Conservation (phyloP, 805 yeast genomes). For the Teunomyces kruisii region DNA sequence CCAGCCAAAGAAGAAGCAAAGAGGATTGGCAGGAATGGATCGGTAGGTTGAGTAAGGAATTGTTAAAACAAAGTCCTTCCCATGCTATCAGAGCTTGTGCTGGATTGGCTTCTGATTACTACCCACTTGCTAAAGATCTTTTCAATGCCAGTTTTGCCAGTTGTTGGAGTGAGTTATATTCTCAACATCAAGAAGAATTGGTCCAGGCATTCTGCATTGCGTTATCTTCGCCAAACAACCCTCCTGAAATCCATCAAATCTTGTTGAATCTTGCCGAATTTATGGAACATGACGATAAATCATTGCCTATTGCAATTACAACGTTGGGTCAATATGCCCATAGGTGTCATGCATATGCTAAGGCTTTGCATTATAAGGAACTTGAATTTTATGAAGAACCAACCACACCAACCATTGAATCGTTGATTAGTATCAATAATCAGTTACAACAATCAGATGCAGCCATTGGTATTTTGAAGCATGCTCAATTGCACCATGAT, state of each 20-base stretch:
- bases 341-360: conserved; percentile 95
- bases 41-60: conserved; percentile 77
- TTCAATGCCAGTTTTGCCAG: conserved; percentile 94
- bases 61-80: conserved; percentile 89
- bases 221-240: conserved; percentile 83
- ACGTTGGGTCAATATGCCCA: conserved; percentile 91
- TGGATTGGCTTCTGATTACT: conserved; percentile 79
- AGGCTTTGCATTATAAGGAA: conserved; percentile 94
- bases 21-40: conserved; percentile 99
- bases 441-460: conserved; percentile 97
- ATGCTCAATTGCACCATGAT: conserved; percentile 88
- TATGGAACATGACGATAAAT: conserved; percentile 96
- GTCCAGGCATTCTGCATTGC: conserved; percentile 86
- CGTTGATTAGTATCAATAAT: conserved; percentile 88
- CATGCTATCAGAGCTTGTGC: conserved; percentile 94
- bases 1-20: conserved; percentile 80
- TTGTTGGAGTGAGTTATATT: conserved; percentile 91
- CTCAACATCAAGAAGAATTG: conserved; percentile 85
- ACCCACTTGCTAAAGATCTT: conserved; percentile 84
- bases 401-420: conserved; percentile 85
- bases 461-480: conserved; percentile 93
- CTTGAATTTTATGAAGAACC: conserved; percentile 93
- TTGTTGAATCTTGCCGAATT: conserved; percentile 88
- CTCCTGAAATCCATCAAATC: conserved; percentile 93
- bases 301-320: conserved; percentile 87